A percentile compares a stretch with the other conserved stretches of the same genome.
phyloP scores from a whole-genome alignment of 2,329 filamentous ascomycete genomes.

The Triangularia verruculosa region DNA sequence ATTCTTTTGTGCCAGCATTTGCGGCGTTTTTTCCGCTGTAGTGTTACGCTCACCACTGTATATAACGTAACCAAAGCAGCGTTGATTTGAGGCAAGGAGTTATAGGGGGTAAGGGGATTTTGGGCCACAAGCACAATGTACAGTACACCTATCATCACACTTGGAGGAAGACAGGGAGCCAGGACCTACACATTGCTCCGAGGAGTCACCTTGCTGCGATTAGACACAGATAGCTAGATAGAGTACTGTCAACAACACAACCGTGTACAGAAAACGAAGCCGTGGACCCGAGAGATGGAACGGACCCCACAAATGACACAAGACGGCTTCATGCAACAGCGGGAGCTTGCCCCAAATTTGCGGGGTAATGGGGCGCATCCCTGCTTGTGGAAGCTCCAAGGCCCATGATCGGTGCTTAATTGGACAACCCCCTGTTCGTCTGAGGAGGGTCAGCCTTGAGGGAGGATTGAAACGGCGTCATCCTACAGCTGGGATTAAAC shows the following conservation, averaged over 20 bases:
- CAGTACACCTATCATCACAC: not conserved
- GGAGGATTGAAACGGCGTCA: constrained; percentile 1
- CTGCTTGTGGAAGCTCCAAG: constrained; percentile 13
- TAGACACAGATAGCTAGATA: not conserved
- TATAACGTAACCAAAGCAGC: not conserved
- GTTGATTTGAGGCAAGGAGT: not conserved
- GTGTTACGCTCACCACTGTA: not conserved
- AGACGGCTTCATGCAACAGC: not conserved
- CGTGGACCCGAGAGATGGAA: not conserved
- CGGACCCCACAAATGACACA: not conserved
- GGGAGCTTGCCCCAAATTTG: constrained; percentile 2
- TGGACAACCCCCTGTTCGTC: constrained; percentile 11
- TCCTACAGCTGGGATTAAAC: not conserved
- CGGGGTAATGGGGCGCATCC: constrained; percentile 17
- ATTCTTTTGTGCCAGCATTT: not conserved
- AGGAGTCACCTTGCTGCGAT: not conserved
- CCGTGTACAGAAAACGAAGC: not conserved
- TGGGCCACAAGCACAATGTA: not conserved
- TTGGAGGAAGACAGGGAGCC: not conserved
- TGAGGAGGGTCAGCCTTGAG: not conserved
- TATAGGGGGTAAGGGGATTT: not conserved
- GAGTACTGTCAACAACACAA: not conserved
- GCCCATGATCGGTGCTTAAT: constrained; percentile 16
- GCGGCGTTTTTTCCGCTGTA: not conserved
- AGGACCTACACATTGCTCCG: not conserved